Evolutionary conservation across 345 rosid species (phyloP).

Genomic region (Chamaenerion angustifolium): DNA sequence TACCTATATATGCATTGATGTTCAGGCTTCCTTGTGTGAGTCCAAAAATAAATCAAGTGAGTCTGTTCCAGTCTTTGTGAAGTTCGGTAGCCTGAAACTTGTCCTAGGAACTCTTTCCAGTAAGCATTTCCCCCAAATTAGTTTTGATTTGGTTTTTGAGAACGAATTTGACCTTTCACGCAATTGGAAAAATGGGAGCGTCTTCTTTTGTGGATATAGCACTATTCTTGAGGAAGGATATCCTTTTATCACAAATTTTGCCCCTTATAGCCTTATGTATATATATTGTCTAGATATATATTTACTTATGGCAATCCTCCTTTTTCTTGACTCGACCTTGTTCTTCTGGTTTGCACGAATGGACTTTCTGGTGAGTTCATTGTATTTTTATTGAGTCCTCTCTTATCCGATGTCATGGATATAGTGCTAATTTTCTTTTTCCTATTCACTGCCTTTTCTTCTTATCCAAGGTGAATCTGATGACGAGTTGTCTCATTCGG

Average conservation of each 20-base stretch:
- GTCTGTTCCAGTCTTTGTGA: constrained; percentile 28
- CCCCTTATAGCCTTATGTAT: background rate
- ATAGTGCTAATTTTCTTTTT: background rate
- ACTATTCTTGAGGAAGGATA: constrained; percentile 21
- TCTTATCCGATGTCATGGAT: background rate
- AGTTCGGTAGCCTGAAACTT: constrained; percentile 25
- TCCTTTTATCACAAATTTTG: constrained; percentile 10
- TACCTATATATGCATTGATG: background rate
- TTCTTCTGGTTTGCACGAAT: constrained; percentile 9
- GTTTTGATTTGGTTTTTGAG: constrained; percentile 54
- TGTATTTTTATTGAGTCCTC: background rate
- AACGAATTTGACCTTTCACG: constrained; percentile 72
- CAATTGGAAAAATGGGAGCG: constrained; percentile 49
- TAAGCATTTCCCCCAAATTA: constrained; percentile 36
- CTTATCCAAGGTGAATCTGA: constrained; percentile 1
- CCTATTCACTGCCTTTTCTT: background rate
- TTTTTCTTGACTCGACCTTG: constrained; percentile 16
- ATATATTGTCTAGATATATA: background rate
- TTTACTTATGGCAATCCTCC: background rate
- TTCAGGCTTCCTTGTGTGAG: constrained; percentile 58
- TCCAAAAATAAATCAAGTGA: constrained; percentile 30
- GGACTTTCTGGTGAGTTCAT: constrained; percentile 21
- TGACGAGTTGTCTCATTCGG: constrained; percentile 34
- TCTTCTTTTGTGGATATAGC: constrained; percentile 47
- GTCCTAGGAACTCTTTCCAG: constrained; percentile 43